Percentiles rank a stretch among this genome's conserved stretches.
Conservation (phyloP, 106 monocot species). For the Dioscorea dumetorum region DNA sequence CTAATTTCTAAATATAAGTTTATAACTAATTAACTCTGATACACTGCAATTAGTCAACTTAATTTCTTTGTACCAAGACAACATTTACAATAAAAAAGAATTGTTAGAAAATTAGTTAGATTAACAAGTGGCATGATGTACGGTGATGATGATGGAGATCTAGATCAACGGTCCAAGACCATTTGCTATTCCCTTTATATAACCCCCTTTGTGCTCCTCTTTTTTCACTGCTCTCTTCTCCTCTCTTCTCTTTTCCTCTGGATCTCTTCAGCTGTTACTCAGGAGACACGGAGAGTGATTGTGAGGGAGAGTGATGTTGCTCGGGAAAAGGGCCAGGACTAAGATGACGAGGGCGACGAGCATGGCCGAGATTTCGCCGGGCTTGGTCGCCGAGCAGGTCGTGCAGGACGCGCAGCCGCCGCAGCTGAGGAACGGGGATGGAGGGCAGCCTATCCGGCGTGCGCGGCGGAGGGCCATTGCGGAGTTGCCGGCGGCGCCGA, state of each 20-base stretch:
- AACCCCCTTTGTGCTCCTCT: background rate
- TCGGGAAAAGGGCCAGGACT: constrained; percentile 39
- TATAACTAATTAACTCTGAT: too few relatives aligned
- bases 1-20: too few relatives aligned
- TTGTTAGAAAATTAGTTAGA: too few relatives aligned
- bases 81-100: too few relatives aligned
- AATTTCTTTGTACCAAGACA: too few relatives aligned
- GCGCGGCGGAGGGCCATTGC: constrained; percentile 11
- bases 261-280: background rate
- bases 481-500: constrained; percentile 14
- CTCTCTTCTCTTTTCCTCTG: background rate
- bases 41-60: too few relatives aligned
- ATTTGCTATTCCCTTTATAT: too few relatives aligned
- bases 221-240: background rate
- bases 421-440: background rate
- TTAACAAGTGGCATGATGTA: too few relatives aligned
- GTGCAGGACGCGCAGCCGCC: background rate
- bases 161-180: background rate
- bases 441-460: background rate
- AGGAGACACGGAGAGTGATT: background rate
- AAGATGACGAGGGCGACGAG: constrained; percentile 60
- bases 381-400: background rate
- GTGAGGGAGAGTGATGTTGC: constrained; percentile 16
- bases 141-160: background rate
- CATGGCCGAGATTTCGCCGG: constrained; percentile 24